These are phyloP conservation scores for Paracoccidioides lutzii DNA, from an alignment of 2,329 filamentous ascomycete species.

Conservation along the genomic window DNA sequence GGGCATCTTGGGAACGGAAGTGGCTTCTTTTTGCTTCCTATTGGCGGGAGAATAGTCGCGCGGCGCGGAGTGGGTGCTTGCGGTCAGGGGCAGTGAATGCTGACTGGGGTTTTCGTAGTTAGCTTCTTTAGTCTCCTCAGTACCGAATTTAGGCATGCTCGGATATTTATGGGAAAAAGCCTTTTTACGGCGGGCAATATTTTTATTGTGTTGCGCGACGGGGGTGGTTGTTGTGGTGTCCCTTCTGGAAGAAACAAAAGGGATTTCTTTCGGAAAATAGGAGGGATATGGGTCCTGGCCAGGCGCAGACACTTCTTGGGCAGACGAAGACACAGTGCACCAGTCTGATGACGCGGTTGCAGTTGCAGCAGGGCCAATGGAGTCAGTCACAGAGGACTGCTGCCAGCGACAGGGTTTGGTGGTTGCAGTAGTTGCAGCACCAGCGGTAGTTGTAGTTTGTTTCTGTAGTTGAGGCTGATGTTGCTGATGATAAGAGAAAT, in stretches of 20 bases:
- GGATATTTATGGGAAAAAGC: constrained; percentile 2
- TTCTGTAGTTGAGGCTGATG: not conserved
- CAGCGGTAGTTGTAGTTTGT: too few species aligned
- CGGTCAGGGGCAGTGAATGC: constrained; percentile 6
- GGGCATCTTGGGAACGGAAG: not conserved
- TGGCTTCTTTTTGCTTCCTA: not conserved
- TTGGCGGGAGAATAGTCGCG: not conserved
- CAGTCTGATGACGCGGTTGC: constrained; percentile 1
- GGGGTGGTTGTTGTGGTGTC: not conserved
- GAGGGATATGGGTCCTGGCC: not conserved
- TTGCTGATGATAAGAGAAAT: constrained; percentile 2
- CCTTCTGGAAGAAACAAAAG: not conserved
- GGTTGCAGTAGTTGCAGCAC: not conserved
- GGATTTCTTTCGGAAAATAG: not conserved
- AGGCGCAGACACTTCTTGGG: not conserved
- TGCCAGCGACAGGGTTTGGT: not conserved
- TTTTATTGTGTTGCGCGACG: not conserved
- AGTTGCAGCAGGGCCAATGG: not conserved
- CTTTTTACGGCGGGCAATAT: not conserved
- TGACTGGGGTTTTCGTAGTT: constrained; percentile 8
- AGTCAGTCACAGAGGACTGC: not conserved
- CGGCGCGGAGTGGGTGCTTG: not conserved
- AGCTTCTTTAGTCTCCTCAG: not conserved
- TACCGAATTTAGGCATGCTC: not conserved
- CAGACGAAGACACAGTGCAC: not conserved